Conservation (phyloP, 2,329 filamentous ascomycete species). For the Epichloe brachyelytri region DNA sequence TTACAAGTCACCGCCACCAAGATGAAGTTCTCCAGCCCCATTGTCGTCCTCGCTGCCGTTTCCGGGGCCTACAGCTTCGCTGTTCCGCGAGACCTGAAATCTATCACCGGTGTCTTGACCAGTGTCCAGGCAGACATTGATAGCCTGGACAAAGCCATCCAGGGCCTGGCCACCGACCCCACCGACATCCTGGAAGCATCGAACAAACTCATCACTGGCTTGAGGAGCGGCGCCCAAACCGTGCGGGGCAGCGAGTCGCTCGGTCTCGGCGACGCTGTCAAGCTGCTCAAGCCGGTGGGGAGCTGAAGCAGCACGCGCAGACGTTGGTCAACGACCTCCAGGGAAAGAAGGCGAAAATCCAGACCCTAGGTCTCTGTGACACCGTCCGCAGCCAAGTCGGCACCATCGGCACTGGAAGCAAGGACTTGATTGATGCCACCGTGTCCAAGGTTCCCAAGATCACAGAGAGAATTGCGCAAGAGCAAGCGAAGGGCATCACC, state of each 20-base stretch:
- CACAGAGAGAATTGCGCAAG: neutral
- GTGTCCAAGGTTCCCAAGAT: neutral
- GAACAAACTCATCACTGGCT: neutral
- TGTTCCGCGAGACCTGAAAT: neutral
- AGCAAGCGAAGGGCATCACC: neutral
- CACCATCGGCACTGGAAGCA: neutral
- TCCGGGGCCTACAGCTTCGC: slow-evolving; percentile 1
- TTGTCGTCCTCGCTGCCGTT: neutral
- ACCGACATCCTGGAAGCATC: neutral
- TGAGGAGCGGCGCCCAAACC: neutral
- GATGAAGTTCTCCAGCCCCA: slow-evolving; percentile 4
- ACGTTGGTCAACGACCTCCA: slow-evolving; percentile 1
- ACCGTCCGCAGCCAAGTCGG: neutral
- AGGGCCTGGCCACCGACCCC: neutral
- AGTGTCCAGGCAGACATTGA: slow-evolving; percentile 1
- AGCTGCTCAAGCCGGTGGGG: neutral
- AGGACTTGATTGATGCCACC: neutral
- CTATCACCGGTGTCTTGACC: neutral
- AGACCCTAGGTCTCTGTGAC: neutral
- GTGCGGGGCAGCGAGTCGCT: neutral
- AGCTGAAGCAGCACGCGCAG: slow-evolving; percentile 1
- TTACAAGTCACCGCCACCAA: no score
- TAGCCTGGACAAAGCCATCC: neutral
- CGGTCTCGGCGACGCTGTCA: neutral
- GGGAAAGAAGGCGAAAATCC: neutral